A percentile compares a stretch with the other conserved stretches of the same genome.
These are phyloP conservation scores for Thraustochytrium striatum DNA, from an alignment of 352 stramenopile genomes.

Conservation along the genomic window DNA sequence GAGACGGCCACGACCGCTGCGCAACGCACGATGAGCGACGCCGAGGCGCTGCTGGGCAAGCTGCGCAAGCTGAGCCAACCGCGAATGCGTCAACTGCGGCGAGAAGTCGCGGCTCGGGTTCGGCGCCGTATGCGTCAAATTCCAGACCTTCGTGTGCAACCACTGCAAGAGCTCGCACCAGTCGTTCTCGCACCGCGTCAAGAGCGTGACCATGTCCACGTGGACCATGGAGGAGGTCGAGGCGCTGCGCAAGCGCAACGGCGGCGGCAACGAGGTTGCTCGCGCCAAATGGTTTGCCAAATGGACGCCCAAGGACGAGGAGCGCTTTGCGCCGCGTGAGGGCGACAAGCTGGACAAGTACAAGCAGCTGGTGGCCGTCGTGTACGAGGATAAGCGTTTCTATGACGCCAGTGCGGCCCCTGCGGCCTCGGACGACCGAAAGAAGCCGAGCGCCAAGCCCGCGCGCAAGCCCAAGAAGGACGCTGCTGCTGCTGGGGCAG, in stretches of 20 bases:
- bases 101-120: constrained; percentile 62
- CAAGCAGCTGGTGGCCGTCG: constrained; percentile 36
- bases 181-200: constrained; percentile 87
- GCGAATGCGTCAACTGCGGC: constrained; percentile 74
- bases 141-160: constrained; percentile 78
- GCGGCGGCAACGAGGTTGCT: constrained; percentile 76
- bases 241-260: constrained; percentile 72
- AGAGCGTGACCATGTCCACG: constrained; percentile 87
- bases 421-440: background rate
- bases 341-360: constrained; percentile 32
- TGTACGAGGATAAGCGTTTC: constrained; percentile 38
- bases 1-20: too few relatives aligned
- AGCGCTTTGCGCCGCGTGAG: constrained; percentile 1
- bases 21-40: too few relatives aligned
- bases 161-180: constrained; percentile 90
- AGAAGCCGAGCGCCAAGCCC: background rate
- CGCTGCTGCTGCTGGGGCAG: background rate
- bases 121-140: constrained; percentile 51
- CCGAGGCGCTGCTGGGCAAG: constrained; percentile 69
- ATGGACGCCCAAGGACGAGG: constrained; percentile 61
- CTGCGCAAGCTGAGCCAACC: constrained; percentile 76
- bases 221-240: constrained; percentile 85
- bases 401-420: constrained; percentile 33
- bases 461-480: background rate
- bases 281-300: constrained; percentile 75